Percentiles rank a stretch among this genome's conserved stretches.
phyloP scores from a whole-genome alignment of 2,329 filamentous ascomycete species.

The Xylariaceae sp. region DNA sequence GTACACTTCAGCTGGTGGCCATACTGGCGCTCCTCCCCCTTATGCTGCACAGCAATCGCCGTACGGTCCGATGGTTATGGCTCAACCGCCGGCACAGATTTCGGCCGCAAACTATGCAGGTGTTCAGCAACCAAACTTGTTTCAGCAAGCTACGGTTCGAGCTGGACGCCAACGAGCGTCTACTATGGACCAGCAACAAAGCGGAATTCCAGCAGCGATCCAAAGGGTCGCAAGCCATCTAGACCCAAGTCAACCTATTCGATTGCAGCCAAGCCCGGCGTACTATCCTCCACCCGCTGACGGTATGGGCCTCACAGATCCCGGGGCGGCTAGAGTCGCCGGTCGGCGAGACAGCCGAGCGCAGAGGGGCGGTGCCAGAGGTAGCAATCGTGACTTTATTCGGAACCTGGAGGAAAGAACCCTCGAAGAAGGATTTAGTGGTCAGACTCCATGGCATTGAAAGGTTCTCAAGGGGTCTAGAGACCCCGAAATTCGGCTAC shows the following conservation, averaged over 20 bases:
- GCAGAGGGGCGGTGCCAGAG: conserved; percentile 52
- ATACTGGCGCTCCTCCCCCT: conserved; percentile 64
- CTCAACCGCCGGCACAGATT: conserved; percentile 63
- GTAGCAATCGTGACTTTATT: conserved; percentile 82
- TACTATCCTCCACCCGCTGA: conserved; percentile 95
- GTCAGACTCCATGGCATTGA: conserved; percentile 66
- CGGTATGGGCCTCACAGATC: conserved; percentile 64
- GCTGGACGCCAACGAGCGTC: conserved; percentile 83
- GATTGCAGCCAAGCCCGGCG: conserved; percentile 89
- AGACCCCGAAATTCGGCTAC: conserved; percentile 7
- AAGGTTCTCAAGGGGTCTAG: conserved; percentile 17
- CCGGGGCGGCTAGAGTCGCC: conserved; percentile 50
- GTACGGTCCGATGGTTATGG: conserved; percentile 71
- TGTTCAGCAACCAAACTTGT: conserved; percentile 53
- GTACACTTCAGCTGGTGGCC: conserved; percentile 61
- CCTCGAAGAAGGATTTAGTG: conserved; percentile 77
- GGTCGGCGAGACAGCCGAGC: conserved; percentile 73
- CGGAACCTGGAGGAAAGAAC: conserved; percentile 91
- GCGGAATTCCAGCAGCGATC: conserved; percentile 85
- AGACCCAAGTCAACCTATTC: conserved; percentile 89
- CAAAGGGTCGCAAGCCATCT: conserved; percentile 94
- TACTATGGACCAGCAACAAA: conserved; percentile 93
- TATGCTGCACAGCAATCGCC: conserved; percentile 69
- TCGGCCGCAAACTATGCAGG: conserved; percentile 59
- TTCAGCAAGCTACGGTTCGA: conserved; percentile 74